These are phyloP conservation scores for Massariosphaeria phaeospora DNA, from an alignment of 495 filamentous ascomycete species.

Conservation along the genomic window DNA sequence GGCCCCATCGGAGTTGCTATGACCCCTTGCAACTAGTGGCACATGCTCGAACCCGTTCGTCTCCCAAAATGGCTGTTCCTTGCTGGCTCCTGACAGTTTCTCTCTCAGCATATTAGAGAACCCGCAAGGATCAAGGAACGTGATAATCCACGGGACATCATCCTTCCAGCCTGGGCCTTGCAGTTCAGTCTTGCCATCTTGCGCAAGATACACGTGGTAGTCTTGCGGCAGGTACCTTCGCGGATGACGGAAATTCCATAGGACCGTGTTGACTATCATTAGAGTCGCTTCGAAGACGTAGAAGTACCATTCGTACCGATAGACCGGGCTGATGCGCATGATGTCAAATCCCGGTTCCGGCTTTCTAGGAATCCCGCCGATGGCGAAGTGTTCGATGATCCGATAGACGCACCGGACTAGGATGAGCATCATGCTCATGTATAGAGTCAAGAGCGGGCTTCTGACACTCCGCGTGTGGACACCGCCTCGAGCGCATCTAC, in stretches of 20 bases:
- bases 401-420: neutral
- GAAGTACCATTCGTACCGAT: conserved; percentile 12
- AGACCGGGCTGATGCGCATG: neutral
- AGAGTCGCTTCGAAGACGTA: conserved; percentile 13
- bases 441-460: neutral
- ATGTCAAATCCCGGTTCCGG: neutral
- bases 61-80: conserved; percentile 5
- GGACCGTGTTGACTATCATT: conserved; percentile 4
- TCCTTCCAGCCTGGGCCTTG: neutral
- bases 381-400: conserved; percentile 1
- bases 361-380: neutral
- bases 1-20: too few relatives aligned
- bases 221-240: conserved; percentile 4
- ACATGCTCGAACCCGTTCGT: neutral
- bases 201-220: conserved; percentile 13
- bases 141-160: neutral
- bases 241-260: conserved; percentile 8
- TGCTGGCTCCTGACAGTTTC: neutral
- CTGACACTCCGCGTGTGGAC: neutral
- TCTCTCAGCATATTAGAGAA: neutral
- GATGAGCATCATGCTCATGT: neutral
- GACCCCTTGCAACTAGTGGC: neutral
- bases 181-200: conserved; percentile 6
- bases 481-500: neutral
- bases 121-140: conserved; percentile 7